Base-by-base conservation (phyloP, 2,329 filamentous ascomycete species). In the Aspergillus piperis region DNA sequence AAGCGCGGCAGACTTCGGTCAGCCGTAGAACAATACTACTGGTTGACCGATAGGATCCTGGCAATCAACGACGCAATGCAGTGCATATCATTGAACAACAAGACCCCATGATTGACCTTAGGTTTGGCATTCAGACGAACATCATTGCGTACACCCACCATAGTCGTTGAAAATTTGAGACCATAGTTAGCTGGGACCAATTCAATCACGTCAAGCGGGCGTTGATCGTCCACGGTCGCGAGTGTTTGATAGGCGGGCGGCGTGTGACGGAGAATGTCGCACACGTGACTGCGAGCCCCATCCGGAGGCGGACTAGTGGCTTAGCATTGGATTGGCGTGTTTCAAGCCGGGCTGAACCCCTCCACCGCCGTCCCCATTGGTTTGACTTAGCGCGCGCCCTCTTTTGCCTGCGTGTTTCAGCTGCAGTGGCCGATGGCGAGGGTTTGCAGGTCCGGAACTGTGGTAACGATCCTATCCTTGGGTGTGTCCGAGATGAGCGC, bases 281-380 rank as follows among this genome's bases (percentile, higher is more conserved):
- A 25, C 61, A 63, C 61, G 61, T 63, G 61, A 63, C 59, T 36
- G 39, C 25, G 8, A 11, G 53, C 41, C 42, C 47, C 47, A 30
- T 50, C 47, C 25, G 47, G 25, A 30, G 47, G 47, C 44, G 51
- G 50, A 53, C 68, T 66, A 66, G 66, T 60, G 59, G 42, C 54
- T 54, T 71, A 71, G 67, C 58, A 65, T 48, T 32, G 48, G 50
- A 36, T 61, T 71, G 68, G 68, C 54, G 69, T 69, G 71, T 73
- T 73, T 73, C 71, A 72, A 59, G 63, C 59, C 61, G 44, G 64
- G 62, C 53, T 41, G 47, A 61, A 58, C 44, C 17, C 58, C 58
- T 57, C 55, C 64, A 54, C 58, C 57, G 41, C 51, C 41, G 27
- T 47, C 36, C 32, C 54, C 39, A 56, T 60, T 61, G 59, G 55